Evolutionary conservation across 1,284 basidiomycete species (phyloP), one percentile per base, ranked within the genome.

Genomic region (Leccinum griseonigrum): DNA sequence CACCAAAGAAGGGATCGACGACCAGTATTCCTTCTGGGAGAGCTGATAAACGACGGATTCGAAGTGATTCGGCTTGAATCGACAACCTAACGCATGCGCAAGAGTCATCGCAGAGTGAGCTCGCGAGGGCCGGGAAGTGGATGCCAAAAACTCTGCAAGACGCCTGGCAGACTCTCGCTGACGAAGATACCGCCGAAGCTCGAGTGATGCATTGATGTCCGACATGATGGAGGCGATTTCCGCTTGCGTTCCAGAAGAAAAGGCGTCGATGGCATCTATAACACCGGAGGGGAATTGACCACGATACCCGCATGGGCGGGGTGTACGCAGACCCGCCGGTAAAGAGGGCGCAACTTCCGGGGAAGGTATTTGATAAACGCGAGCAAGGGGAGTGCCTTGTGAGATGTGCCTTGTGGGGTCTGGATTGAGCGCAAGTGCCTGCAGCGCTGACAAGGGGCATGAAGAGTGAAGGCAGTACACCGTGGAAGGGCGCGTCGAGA

Each of bases 1-100:
- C 50, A 84, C 80, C 16, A 85, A 68, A 28, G 71, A 66, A 28
- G 82, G 75, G 3, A 91, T 75, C 10, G 76, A 69, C 46, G 71
- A 64, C 90, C 89, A 91, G 36, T 78, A 69, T 29, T 76, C 73
- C 54, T 67, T 68, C 5, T 71, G 67, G 31, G 84, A 80, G 32
- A 90, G 73, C 48, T 76, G 79, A 67, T 79, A 74, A 34, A 79
- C 79, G 48, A 86, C 76, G 31, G 76, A 68, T 69, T 90, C 87
- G 82, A 87, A 90, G 11, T 79, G 80, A 63, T 79, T 81, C 57
- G 81, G 79, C 58, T 81, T 81, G 67, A 86, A 72, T 13, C 67
- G 68, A 68, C 76, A 80, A 18, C 85, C 86, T 7, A 85, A 69
- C 4, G 74, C 64, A 63, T 82, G 77, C 0, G 84, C 80, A 29